Percentiles rank a stretch among this genome's conserved stretches.
Evolutionary conservation across 2,329 filamentous ascomycete species (phyloP).

Genomic region (Arthrinium phaeospermum): DNA sequence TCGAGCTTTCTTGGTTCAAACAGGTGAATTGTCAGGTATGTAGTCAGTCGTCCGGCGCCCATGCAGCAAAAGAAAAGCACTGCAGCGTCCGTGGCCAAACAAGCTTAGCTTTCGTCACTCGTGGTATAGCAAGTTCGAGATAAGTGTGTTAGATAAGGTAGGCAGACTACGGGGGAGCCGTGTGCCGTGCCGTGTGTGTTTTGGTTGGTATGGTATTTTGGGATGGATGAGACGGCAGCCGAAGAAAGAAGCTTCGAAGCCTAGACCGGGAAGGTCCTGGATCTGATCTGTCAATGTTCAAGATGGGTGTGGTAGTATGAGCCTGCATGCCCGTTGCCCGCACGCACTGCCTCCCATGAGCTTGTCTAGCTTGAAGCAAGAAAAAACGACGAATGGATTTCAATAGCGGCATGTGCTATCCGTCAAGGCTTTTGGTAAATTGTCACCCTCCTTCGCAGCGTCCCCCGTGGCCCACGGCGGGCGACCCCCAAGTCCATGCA

Average conservation of each 20-base stretch:
- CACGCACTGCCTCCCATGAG: background rate
- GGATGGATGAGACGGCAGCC: constrained; percentile 7
- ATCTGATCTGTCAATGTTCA: constrained; percentile 14
- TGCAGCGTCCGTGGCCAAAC: background rate
- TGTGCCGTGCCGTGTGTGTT: constrained; percentile 7
- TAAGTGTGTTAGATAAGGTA: background rate
- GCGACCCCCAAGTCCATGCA: constrained; percentile 16
- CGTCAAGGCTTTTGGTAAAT: background rate
- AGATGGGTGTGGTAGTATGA: background rate
- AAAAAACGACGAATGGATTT: background rate
- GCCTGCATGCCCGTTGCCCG: too few species aligned
- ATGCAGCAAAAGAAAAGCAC: background rate
- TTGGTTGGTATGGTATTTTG: constrained; percentile 1
- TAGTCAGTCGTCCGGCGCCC: background rate
- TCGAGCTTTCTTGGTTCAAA: background rate
- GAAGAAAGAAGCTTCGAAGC: constrained; percentile 14
- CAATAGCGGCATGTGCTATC: constrained; percentile 1
- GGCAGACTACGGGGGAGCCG: background rate
- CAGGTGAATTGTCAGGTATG: background rate
- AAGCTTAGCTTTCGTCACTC: constrained; percentile 2
- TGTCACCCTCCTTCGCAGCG: background rate
- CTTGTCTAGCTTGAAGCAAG: constrained; percentile 3
- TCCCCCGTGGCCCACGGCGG: constrained; percentile 2
- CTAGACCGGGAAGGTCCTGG: background rate
- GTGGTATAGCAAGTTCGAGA: background rate